Conservation (phyloP, 129 eudicot species). For the Artemisia argyi region DNA sequence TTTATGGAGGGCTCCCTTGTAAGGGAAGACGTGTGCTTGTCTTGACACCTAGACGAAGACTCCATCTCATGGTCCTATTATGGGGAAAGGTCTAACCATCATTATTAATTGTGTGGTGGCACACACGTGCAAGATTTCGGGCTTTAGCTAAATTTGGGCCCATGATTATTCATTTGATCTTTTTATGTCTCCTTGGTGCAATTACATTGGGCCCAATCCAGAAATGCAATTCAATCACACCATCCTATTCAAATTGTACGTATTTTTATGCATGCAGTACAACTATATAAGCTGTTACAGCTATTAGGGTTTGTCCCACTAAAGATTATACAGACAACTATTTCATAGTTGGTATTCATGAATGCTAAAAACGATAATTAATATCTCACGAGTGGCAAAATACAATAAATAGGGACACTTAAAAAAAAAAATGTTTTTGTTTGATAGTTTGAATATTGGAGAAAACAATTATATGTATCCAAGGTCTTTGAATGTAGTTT, state of each 20-base stretch:
- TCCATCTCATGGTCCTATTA: no score
- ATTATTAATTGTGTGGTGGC: slow-evolving; percentile 12
- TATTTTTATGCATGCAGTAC: slow-evolving; percentile 18
- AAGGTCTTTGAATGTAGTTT: no score
- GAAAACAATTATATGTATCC: no score
- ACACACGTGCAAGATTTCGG: slow-evolving; percentile 16
- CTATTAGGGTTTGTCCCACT: neutral
- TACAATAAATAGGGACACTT: no score
- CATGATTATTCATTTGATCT: neutral
- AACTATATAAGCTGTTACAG: slow-evolving; percentile 15
- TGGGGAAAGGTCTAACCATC: neutral
- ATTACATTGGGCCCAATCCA: slow-evolving; percentile 31
- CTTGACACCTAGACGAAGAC: no score
- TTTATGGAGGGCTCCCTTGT: no score
- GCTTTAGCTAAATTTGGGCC: slow-evolving; percentile 19
- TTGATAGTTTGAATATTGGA: no score
- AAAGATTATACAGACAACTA: neutral
- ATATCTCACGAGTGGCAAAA: no score
- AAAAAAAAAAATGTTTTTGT: no score
- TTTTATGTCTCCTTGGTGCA: slow-evolving; percentile 22
- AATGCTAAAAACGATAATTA: no score
- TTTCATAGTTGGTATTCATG: no score
- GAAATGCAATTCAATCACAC: slow-evolving; percentile 10
- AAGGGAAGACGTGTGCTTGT: no score
- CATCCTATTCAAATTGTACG: neutral